Evolutionary conservation across 1,139 yeast genomes (phyloP), one percentile per base, ranked within the genome.

Genomic region (Zygosaccharomyces sapae): DNA sequence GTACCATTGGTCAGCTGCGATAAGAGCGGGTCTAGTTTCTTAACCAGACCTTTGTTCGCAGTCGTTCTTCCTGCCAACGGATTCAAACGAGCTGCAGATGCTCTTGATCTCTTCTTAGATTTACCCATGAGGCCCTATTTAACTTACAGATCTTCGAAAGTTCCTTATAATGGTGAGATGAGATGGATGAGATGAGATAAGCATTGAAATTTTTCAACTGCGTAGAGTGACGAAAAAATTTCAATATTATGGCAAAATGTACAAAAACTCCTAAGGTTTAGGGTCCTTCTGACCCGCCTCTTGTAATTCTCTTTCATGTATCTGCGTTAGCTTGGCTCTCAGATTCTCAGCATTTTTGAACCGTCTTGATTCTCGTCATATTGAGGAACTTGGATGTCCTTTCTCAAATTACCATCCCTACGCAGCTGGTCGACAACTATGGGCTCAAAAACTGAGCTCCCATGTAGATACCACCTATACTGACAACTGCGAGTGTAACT

Each of bases 361-460:
- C 68, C 66, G 16, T 22, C 47, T 12, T 76, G 76, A 7, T 72
- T 69, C 3, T 62, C 68, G 49, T 72, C 75, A 45, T 68, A 70
- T 42, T 75, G 71, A 0, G 80, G 81, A 24, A 81, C 68, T 13
- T 70, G 70, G 29, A 83, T 73, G 56, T 82, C 89, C 3, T 66
- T 62, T 56, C 89, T 73, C 47, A 86, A 70, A 48, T 77, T 75
- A 2, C 88, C 87, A 58, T 85, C 90, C 58, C 80, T 77, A 55
- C 75, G 73, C 50, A 86, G 71, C 55, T 77, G 85, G 49, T 84
- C 92, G 30, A 85, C 74, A 3, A 85, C 75, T 29, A 85, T 65
- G 1, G 94, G 94, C 56, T 81, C 83, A 87, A 85, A 67, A 85
- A 85, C 60, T 76, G 78, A 47, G 80, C 69, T 0, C 92, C 80